These are phyloP conservation scores for Sarocladiaceae sp. DNA, from an alignment of 2,329 filamentous ascomycete genomes.

Conservation along the genomic window DNA sequence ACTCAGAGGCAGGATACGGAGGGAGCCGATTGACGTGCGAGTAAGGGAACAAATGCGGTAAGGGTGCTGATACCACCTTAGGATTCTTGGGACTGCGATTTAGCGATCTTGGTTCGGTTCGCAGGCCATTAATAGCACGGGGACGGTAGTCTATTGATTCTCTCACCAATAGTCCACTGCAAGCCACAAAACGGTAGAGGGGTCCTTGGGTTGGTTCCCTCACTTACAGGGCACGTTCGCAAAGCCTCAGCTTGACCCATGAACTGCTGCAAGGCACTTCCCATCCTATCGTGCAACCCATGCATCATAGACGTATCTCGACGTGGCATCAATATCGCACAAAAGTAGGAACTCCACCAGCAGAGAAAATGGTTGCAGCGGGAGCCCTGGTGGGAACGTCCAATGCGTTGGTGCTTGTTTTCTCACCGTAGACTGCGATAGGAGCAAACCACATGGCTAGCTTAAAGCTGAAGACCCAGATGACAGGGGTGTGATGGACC, in stretches of 20 bases:
- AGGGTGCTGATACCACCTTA: neutral
- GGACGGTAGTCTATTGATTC: neutral
- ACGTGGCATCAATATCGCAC: too few species aligned
- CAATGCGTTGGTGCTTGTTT: too few species aligned
- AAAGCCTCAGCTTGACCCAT: neutral
- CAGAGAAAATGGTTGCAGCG: too few species aligned
- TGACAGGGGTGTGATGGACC: neutral
- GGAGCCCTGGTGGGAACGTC: too few species aligned
- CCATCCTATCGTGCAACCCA: neutral
- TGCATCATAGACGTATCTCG: neutral
- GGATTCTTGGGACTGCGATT: neutral
- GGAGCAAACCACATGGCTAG: neutral
- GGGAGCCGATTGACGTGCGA: neutral
- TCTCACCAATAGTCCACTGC: neutral
- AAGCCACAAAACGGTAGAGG: neutral
- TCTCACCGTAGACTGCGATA: too few species aligned
- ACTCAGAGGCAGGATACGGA: neutral
- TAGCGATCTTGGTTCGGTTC: neutral
- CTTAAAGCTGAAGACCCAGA: conserved; percentile 6
- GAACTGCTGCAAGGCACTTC: conserved; percentile 9
- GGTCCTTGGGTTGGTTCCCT: neutral
- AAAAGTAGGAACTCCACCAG: too few species aligned
- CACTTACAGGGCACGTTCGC: neutral
- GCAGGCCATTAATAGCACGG: neutral
- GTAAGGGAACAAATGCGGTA: neutral